phyloP scores from a whole-genome alignment of 2,329 filamentous ascomycete genomes.

The Colletotrichum gigasporum region DNA sequence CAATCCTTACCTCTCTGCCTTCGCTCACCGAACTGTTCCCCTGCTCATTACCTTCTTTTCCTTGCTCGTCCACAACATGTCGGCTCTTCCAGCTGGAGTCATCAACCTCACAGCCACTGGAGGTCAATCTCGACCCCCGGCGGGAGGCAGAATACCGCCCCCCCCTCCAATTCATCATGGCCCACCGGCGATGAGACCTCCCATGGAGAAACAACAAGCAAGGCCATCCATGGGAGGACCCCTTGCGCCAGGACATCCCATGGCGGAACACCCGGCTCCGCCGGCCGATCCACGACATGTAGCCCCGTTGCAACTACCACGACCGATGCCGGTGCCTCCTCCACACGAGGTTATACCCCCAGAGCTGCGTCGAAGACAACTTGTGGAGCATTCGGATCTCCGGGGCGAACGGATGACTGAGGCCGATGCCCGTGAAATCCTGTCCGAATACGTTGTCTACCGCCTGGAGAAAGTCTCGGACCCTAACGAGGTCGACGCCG shows the following conservation, averaged over 20 bases:
- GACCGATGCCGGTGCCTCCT: conserved; percentile 9
- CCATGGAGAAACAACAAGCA: no score
- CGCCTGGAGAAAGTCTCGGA: conserved; percentile 51
- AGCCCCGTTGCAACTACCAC: not conserved
- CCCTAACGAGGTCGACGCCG: conserved; percentile 45
- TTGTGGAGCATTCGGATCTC: conserved; percentile 45
- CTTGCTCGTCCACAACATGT: not conserved
- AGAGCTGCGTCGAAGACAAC: conserved; percentile 31
- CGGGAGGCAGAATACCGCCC: not conserved
- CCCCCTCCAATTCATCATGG: not conserved
- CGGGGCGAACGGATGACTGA: conserved; percentile 47
- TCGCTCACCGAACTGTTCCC: not conserved
- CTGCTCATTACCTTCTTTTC: not conserved
- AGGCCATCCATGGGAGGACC: not conserved
- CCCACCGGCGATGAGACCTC: no score
- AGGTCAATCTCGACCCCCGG: not conserved
- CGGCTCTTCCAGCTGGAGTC: conserved; percentile 1
- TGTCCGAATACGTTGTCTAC: conserved; percentile 51
- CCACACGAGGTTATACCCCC: conserved; percentile 12
- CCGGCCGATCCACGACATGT: not conserved
- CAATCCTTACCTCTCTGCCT: not conserved
- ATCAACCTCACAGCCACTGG: not conserved
- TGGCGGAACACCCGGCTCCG: not conserved
- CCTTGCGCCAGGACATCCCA: not conserved
- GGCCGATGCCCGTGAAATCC: conserved; percentile 46